Base-by-base conservation (phyloP, 805 yeast species). In the Yamadazyma takamatsuzukensis region DNA sequence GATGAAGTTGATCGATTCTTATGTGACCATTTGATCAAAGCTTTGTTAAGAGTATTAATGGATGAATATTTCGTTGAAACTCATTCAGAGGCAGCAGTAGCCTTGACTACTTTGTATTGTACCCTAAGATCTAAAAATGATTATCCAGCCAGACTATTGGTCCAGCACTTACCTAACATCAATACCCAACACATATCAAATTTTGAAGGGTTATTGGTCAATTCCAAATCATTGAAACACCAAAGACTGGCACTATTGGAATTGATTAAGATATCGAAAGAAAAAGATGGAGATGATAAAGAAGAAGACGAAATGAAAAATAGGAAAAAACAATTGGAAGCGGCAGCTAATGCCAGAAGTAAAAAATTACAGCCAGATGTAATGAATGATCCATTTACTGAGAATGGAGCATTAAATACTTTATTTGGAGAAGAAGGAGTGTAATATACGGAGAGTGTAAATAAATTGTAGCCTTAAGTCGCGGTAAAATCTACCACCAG, bases 1-100 rank as follows among this genome's bases (percentile, higher is more conserved):
- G 80, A 76, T 13, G 83, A 78, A 43, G 90, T 89, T 29, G 96
- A 88, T 60, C 69, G 69, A 33, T 80, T 74, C 47, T 56, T 83
- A 26, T 71, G 80, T 44, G 78, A 75, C 40, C 74, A 77, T 36
- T 69, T 89, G 51, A 75, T 85, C 39, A 82, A 83, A 44, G 68
- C 93, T 0, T 68, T 90, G 34, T 50, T 86, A 12, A 68, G 70
- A 21, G 78, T 90, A 4, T 61, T 90, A 31, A 65, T 74, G 30
- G 93, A 85, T 48, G 81, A 78, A 35, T 80, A 84, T 40, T 86
- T 84, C 55, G 76, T 74, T 27, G 98, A 90, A 48, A 83, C 93
- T 0, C 95, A 89, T 44, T 75, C 81, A 12, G 98, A 90, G 54
- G 95, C 94, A 1, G 89, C 94, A n/a, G 80, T 84, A 37, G 84